These are phyloP conservation scores for Rhodotorula babjevae DNA, from an alignment of 768 basidiomycete genomes.

Conservation along the genomic window DNA sequence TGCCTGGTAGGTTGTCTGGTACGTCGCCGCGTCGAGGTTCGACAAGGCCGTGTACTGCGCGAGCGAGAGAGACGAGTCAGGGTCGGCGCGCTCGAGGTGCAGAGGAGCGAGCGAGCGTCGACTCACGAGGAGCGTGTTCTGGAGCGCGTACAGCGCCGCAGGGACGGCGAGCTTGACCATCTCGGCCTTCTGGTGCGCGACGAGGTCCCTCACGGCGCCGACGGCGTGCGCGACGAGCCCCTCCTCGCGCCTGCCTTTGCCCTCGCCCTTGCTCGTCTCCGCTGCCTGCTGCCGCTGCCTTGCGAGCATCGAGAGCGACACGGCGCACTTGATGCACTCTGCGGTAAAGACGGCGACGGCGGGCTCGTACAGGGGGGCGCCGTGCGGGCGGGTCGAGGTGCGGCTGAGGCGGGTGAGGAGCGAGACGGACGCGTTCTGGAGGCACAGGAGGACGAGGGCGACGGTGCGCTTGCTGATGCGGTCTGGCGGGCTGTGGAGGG, in stretches of 20 bases:
- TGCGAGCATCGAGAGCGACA: constrained; percentile 70
- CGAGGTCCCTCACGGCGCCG: constrained; percentile 1
- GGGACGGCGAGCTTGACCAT: constrained; percentile 78
- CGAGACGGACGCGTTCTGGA: constrained; percentile 84
- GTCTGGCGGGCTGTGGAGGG: not conserved
- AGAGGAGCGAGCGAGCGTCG: not conserved
- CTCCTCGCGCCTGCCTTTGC: not conserved
- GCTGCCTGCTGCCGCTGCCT: not conserved
- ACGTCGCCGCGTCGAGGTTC: constrained; percentile 92
- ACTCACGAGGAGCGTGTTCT: constrained; percentile 48
- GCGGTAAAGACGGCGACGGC: constrained; percentile 85
- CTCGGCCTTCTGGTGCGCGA: constrained; percentile 9
- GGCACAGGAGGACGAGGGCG: constrained; percentile 85
- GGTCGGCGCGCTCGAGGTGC: no score
- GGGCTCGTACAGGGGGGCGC: constrained; percentile 60
- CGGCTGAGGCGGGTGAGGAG: constrained; percentile 95
- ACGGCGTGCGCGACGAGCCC: not conserved
- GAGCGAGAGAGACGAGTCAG: no score
- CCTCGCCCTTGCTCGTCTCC: not conserved
- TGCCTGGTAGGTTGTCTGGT: constrained; percentile 85
- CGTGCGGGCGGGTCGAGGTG: constrained; percentile 47
- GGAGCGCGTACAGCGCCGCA: constrained; percentile 70
- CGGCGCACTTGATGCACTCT: constrained; percentile 80
- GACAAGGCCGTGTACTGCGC: constrained; percentile 80
- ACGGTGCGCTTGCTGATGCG: constrained; percentile 45